Evolutionary conservation across 1,284 basidiomycete genomes (phyloP).

Genomic region (Ustilago lituana): DNA sequence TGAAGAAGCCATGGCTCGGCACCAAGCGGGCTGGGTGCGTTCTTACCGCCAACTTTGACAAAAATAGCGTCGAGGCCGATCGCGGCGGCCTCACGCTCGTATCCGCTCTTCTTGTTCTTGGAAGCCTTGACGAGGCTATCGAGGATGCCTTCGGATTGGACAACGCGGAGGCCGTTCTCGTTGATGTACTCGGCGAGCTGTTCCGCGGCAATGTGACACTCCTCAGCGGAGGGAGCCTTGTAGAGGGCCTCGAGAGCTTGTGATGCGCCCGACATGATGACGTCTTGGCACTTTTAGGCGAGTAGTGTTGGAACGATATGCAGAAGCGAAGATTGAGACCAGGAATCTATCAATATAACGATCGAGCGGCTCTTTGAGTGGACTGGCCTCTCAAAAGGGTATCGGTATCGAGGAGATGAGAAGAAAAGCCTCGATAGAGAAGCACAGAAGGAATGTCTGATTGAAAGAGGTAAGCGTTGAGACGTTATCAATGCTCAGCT

Average conservation of each 20-base stretch:
- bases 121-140: constrained; percentile 71
- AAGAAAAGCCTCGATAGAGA: no score
- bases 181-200: constrained; percentile 67
- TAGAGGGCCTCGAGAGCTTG: constrained; percentile 50
- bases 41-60: constrained; percentile 65
- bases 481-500: constrained; percentile 16
- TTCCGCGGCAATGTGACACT: constrained; percentile 65
- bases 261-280: constrained; percentile 34
- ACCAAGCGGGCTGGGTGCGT: constrained; percentile 74
- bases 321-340: no score
- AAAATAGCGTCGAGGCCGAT: constrained; percentile 72
- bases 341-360: no score
- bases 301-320: no score
- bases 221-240: constrained; percentile 57
- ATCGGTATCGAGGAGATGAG: constrained; percentile 18
- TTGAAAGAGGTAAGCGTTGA: not conserved
- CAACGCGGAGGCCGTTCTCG: constrained; percentile 63
- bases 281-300: constrained; percentile 11
- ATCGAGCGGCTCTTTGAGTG: no score
- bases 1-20: constrained; percentile 83
- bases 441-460: no score
- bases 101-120: constrained; percentile 85
- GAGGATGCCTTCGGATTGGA: constrained; percentile 67
- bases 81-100: constrained; percentile 89
- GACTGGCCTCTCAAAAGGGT: no score